phyloP scores from a whole-genome alignment of 495 filamentous ascomycete genomes.

The Collariella sp. region DNA sequence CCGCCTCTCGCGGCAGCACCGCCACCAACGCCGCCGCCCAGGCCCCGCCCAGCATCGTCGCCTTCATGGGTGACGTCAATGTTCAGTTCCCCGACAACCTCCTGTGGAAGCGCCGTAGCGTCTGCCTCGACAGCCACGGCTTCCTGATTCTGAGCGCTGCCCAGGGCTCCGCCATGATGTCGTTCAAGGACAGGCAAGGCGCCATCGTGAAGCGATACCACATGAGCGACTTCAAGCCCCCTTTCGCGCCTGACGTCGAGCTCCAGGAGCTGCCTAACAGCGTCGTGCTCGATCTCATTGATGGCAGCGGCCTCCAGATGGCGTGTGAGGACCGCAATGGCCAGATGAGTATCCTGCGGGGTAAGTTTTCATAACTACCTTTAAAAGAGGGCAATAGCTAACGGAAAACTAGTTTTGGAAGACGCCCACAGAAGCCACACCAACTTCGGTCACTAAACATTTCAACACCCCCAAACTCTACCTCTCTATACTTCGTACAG shows the following conservation, averaged over 20 bases:
- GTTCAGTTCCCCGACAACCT: constrained; percentile 89
- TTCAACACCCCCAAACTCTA: not conserved
- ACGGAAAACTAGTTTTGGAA: constrained; percentile 4
- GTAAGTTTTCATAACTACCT: constrained; percentile 39
- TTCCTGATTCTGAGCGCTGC: constrained; percentile 63
- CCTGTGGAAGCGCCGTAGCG: constrained; percentile 81
- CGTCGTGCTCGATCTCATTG: constrained; percentile 72
- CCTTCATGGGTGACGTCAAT: constrained; percentile 76
- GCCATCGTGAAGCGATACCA: constrained; percentile 61
- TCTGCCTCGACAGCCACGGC: constrained; percentile 69
- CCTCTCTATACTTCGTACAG: not conserved
- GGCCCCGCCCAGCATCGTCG: constrained; percentile 41
- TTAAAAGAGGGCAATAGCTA: not conserved
- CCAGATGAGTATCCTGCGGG: constrained; percentile 57
- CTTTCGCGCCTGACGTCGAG: constrained; percentile 78
- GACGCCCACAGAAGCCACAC: constrained; percentile 8
- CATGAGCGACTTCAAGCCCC: constrained; percentile 67
- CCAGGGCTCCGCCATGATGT: constrained; percentile 29
- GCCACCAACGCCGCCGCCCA: constrained; percentile 17
- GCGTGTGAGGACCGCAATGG: constrained; percentile 72
- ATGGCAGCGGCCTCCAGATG: constrained; percentile 76
- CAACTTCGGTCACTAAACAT: constrained; percentile 1
- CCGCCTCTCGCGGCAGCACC: constrained; percentile 28
- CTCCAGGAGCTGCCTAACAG: constrained; percentile 82
- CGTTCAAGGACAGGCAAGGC: constrained; percentile 42